Evolutionary conservation across 345 rosid genomes (phyloP).

Genomic region (Gossypium bickii): DNA sequence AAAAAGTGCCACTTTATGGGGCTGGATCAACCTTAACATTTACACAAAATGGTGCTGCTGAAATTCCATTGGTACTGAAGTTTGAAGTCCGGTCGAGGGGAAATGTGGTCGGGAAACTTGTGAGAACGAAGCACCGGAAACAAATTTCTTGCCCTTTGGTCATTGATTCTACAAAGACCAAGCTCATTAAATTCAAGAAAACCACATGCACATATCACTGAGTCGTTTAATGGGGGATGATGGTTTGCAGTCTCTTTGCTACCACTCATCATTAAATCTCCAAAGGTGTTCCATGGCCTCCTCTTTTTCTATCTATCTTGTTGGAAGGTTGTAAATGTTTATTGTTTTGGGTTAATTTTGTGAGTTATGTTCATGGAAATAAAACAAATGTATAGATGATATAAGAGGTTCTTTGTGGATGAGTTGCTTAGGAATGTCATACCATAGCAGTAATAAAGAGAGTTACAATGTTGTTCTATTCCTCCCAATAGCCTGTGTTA

Average conservation of each 20-base stretch:
- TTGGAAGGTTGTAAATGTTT: not conserved
- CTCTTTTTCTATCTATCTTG: not conserved
- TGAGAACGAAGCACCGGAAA: constrained; percentile 55
- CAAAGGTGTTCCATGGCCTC: not conserved
- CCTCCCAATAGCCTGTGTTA: too few species aligned
- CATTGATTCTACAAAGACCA: constrained; percentile 45
- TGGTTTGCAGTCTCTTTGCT: not conserved
- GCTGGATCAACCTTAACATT: constrained; percentile 57
- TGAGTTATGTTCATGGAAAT: not conserved
- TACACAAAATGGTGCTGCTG: constrained; percentile 39
- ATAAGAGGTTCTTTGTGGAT: not conserved
- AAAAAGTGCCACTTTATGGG: constrained; percentile 66
- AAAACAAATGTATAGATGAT: not conserved
- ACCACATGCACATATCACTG: constrained; percentile 36
- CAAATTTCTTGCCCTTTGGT: constrained; percentile 54
- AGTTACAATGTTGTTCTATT: too few species aligned
- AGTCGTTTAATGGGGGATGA: not conserved
- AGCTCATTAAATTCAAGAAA: constrained; percentile 55
- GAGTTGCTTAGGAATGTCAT: not conserved
- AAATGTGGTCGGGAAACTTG: constrained; percentile 76
- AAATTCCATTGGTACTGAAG: constrained; percentile 43
- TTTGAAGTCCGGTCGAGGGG: constrained; percentile 61
- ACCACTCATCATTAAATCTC: not conserved
- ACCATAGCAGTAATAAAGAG: not conserved
- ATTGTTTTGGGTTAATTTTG: not conserved